phyloP scores from a whole-genome alignment of 2,329 filamentous ascomycete species.

The Fusarium multiceps region DNA sequence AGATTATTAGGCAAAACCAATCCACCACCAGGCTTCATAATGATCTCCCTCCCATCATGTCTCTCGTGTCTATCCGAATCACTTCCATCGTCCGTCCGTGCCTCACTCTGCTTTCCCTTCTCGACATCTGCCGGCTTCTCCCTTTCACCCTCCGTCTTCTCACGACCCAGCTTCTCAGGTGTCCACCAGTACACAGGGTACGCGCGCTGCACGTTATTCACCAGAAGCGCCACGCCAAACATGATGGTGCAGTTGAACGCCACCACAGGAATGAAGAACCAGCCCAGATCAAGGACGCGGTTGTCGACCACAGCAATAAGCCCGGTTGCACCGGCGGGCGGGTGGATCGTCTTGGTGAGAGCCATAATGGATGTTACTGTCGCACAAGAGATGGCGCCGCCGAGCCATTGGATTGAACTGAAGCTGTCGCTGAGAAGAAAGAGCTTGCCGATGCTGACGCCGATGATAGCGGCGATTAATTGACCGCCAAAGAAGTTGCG shows the following conservation, averaged over 20 bases:
- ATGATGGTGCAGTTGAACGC: slow-evolving; percentile 71
- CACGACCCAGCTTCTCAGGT: slow-evolving; percentile 48
- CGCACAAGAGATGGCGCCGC: slow-evolving; percentile 73
- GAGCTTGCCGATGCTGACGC: slow-evolving; percentile 72
- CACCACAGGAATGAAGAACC: slow-evolving; percentile 74
- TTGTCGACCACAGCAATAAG: slow-evolving; percentile 73
- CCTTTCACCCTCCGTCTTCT: slow-evolving; percentile 2
- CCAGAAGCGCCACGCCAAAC: slow-evolving; percentile 68
- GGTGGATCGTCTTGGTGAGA: slow-evolving; percentile 77
- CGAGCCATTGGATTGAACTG: slow-evolving; percentile 69
- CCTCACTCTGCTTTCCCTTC: slow-evolving; percentile 28
- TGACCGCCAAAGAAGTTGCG: slow-evolving; percentile 77
- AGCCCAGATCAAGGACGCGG: slow-evolving; percentile 68
- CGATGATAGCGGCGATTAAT: slow-evolving; percentile 68
- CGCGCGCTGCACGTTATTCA: slow-evolving; percentile 76
- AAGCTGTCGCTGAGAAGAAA: slow-evolving; percentile 64
- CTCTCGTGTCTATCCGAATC: slow-evolving; percentile 31
- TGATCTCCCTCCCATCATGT: slow-evolving; percentile 45
- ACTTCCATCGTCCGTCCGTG: slow-evolving; percentile 25
- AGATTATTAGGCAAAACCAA: slow-evolving; percentile 52
- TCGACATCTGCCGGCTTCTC: slow-evolving; percentile 24
- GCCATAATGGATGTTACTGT: slow-evolving; percentile 72
- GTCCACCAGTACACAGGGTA: slow-evolving; percentile 81
- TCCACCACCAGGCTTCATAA: slow-evolving; percentile 50
- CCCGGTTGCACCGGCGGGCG: slow-evolving; percentile 79